Evolutionary conservation across 352 stramenopile genomes (phyloP), one percentile per base, ranked within the genome.

Genomic region (Pseudoperonospora humuli): DNA sequence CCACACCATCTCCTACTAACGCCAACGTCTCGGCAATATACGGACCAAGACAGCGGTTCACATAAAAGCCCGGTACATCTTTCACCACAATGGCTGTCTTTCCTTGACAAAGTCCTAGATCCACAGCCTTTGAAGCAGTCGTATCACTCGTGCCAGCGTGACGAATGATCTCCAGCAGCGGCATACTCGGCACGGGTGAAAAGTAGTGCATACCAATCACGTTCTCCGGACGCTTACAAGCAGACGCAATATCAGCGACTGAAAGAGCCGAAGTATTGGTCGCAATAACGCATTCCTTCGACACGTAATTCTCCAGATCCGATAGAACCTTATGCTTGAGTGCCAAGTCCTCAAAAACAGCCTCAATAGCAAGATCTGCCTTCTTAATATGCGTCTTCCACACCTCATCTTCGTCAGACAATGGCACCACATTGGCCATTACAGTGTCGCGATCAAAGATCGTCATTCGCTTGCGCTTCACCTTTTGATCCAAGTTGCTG

Each of bases 191-290:
- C 43, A 99, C 96, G 19, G 96, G 96, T 20, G 81, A 97, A 65
- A 99, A 99, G 72, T 98, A 99, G 75, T 99, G 96, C 94, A 99
- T 98, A 35, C 96, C 96, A 18, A 99, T 93, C 13, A 97, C 80
- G 41, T 94, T 95, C 54, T 96, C 69, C 10, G 87, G 88, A 7
- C 76, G 75, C 52, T 84, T 85, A 56, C 67, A 83, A 5, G 71
- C 70, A 37, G 70, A 68, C 19, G 95, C 95, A 57, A 99, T 98
- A 41, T 96, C 85, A 7, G 72, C 81, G 53, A 99, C 96, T 13
- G 94, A 93, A 48, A 99, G 92, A 10, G 95, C 95, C 25, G 87
- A 98, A 24, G 96, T 99, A 71, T 99, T 99, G 26, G 94, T 98
- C 1, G 96, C 96, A 65, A 99, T 94, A 17, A 99, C 84, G 47